Evolutionary conservation across 2,329 filamentous ascomycete genomes (phyloP).

Genomic region (Mycosphaerelloides madeirae): DNA sequence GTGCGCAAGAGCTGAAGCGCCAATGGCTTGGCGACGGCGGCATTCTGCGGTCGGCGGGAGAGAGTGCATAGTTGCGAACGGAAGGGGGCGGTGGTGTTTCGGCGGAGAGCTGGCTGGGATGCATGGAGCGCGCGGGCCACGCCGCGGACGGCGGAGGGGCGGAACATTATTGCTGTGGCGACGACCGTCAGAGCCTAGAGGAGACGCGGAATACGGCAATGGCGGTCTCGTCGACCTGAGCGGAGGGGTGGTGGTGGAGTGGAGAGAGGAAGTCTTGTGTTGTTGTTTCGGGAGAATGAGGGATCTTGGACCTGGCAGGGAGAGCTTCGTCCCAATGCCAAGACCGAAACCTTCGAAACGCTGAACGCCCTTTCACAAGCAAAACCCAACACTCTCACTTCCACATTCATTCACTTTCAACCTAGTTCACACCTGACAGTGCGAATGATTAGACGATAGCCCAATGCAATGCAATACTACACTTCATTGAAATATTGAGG

Average conservation of each 20-base stretch:
- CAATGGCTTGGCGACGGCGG: constrained; percentile 34
- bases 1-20: constrained; percentile 22
- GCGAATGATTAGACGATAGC: too few species aligned
- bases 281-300: too few species aligned
- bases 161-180: constrained; percentile 37
- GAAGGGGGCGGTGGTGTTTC: constrained; percentile 18
- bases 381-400: too few species aligned
- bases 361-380: too few species aligned
- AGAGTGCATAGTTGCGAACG: constrained; percentile 41
- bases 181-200: neutral
- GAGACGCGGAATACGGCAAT: too few species aligned
- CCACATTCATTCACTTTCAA: too few species aligned
- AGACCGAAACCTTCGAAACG: too few species aligned
- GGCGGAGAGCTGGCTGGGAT: constrained; percentile 14
- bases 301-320: too few species aligned
- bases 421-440: too few species aligned
- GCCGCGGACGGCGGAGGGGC: constrained; percentile 40
- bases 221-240: constrained; percentile 7
- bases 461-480: too few species aligned
- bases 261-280: neutral
- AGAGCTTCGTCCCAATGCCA: too few species aligned
- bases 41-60: constrained; percentile 30
- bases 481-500: too few species aligned
- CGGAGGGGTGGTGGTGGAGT: constrained; percentile 1
- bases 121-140: constrained; percentile 37